These are phyloP conservation scores for Phalaenopsis aphrodite DNA, from an alignment of 106 monocot species.

Conservation along the genomic window DNA sequence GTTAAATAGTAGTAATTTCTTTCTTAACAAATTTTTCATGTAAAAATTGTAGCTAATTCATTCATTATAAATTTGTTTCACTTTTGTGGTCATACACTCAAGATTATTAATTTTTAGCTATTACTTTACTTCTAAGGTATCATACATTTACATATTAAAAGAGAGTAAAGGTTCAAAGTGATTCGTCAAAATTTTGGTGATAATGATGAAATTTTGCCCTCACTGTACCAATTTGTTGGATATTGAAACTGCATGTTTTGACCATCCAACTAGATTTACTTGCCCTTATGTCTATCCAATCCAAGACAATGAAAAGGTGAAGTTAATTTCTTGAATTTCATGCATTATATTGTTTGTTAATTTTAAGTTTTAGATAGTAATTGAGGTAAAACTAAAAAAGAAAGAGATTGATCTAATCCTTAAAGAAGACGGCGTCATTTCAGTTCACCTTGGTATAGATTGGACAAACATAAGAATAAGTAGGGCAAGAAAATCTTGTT, in stretches of 20 bases:
- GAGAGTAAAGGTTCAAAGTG: background rate
- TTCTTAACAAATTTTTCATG: background rate
- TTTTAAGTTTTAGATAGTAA: no score
- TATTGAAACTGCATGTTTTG: slow-evolving; percentile 11
- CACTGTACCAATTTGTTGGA: slow-evolving; percentile 13
- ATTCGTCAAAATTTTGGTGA: background rate
- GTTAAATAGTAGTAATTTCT: background rate
- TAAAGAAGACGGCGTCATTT: no score
- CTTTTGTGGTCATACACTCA: background rate
- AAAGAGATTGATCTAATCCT: no score
- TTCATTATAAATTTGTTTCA: background rate
- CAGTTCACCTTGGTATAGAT: no score
- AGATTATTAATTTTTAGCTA: background rate
- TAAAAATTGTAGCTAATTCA: background rate
- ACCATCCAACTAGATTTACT: slow-evolving; percentile 8
- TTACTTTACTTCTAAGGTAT: background rate
- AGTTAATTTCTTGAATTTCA: no score
- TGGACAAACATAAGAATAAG: no score
- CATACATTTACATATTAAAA: background rate
- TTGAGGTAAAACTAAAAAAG: no score
- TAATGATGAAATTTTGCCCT: slow-evolving; percentile 16
- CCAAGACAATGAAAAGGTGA: no score
- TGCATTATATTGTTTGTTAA: no score
- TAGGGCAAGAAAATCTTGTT: slow-evolving; percentile 14
- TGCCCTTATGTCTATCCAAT: background rate